Evolutionary conservation across 2,329 filamentous ascomycete genomes (phyloP).

Genomic region (Talaromyces sp.): DNA sequence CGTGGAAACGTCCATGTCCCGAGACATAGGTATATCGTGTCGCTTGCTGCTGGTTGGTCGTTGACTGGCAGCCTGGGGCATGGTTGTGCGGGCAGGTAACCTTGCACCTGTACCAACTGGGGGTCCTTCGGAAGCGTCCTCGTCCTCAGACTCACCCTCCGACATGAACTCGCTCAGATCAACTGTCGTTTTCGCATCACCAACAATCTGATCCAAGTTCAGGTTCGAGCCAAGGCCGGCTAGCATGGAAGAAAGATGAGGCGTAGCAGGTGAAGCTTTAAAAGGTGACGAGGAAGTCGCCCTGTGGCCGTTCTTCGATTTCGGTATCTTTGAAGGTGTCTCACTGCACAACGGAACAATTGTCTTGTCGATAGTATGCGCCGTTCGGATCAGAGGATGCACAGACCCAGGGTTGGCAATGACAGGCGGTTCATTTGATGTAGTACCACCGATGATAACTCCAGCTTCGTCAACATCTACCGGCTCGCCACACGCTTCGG

Average conservation of each 20-base stretch:
- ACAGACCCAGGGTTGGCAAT: conserved; percentile 52
- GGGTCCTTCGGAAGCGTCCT: conserved; percentile 29
- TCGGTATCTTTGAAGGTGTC: background rate
- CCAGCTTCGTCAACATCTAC: conserved; percentile 67
- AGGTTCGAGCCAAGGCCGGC: conserved; percentile 60
- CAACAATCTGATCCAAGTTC: conserved; percentile 59
- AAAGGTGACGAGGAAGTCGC: conserved; percentile 41
- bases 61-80: conserved; percentile 51
- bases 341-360: conserved; percentile 1
- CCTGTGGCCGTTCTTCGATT: background rate
- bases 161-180: conserved; percentile 42
- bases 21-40: conserved; percentile 41
- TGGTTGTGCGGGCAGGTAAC: conserved; percentile 58
- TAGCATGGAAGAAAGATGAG: conserved; percentile 67
- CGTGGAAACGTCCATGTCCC: conserved; percentile 43
- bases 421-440: conserved; percentile 30
- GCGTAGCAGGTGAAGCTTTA: conserved; percentile 58
- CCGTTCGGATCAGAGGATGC: conserved; percentile 61
- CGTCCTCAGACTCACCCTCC: conserved; percentile 41
- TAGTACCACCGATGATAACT: conserved; percentile 42
- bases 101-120: conserved; percentile 33
- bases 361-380: conserved; percentile 46
- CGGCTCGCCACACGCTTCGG: conserved; percentile 78
- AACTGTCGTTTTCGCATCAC: conserved; percentile 52
- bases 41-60: conserved; percentile 62